Conservation (phyloP, 768 basidiomycete genomes). For the Auriscalpium orientale region DNA sequence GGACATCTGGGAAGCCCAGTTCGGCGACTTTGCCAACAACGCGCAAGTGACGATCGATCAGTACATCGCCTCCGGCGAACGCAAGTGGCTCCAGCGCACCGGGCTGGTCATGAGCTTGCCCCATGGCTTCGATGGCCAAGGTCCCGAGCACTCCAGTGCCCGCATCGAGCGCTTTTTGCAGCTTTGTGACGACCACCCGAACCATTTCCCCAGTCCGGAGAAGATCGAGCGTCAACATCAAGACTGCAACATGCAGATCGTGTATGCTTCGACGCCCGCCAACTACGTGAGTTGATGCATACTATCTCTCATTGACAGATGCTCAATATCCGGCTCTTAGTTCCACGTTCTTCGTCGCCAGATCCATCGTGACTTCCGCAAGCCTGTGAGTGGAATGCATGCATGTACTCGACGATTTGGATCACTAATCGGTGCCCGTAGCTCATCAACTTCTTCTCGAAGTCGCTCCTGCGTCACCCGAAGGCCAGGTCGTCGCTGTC, state of each 20-base stretch:
- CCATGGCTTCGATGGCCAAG: constrained; percentile 97
- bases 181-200: constrained; percentile 94
- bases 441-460: constrained; percentile 96
- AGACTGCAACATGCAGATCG: constrained; percentile 99
- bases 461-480: constrained; percentile 93
- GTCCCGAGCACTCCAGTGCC: constrained; percentile 96
- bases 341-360: constrained; percentile 98
- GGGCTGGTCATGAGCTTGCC: constrained; percentile 86
- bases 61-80: constrained; percentile 94
- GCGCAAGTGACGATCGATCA: constrained; percentile 98
- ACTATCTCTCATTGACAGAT: constrained; percentile 4
- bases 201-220: constrained; percentile 79
- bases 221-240: constrained; percentile 95
- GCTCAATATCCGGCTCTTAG: constrained; percentile 26
- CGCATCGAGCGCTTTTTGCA: constrained; percentile 95
- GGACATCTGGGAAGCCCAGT: constrained; percentile 98
- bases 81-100: constrained; percentile 94
- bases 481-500: constrained; percentile 76
- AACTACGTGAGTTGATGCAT: constrained; percentile 60
- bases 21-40: constrained; percentile 97
- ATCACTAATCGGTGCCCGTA: constrained; percentile 21
- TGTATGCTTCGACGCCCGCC: constrained; percentile 93
- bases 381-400: constrained; percentile 57
- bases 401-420: neutral
- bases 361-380: constrained; percentile 96